Evolutionary conservation across 2,329 filamentous ascomycete species (phyloP).

Genomic region (Fusarium solani-melongenae): DNA sequence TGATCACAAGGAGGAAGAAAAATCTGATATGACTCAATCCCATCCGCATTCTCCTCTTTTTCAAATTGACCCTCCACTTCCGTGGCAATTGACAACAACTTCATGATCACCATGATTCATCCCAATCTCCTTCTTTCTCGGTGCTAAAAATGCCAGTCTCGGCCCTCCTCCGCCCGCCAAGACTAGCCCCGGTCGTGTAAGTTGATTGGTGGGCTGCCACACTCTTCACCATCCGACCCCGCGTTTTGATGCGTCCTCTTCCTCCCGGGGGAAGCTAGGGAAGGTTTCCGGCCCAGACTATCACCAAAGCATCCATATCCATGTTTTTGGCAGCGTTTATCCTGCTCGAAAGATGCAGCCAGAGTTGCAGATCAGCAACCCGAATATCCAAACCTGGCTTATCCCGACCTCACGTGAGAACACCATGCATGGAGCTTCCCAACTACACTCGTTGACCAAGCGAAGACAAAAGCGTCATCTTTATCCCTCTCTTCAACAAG

Average conservation of each 20-base stretch:
- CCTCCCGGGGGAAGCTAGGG: conserved; percentile 8
- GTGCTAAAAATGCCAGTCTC: not conserved
- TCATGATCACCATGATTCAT: not conserved
- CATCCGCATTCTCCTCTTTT: not conserved
- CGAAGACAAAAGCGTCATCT: not conserved
- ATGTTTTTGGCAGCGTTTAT: conserved; percentile 11
- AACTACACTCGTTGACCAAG: not conserved
- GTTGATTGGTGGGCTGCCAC: conserved; percentile 41
- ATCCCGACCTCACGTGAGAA: conserved; percentile 9
- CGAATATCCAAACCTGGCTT: conserved; percentile 10
- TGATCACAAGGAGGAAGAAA: not conserved
- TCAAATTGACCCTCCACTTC: not conserved
- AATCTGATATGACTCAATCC: not conserved
- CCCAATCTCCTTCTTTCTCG: not conserved
- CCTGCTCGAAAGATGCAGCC: conserved; percentile 9
- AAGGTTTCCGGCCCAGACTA: conserved; percentile 24
- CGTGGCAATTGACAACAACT: not conserved
- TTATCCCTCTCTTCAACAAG: not conserved
- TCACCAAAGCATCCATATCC: conserved; percentile 11
- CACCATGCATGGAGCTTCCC: not conserved
- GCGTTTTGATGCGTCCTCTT: conserved; percentile 23
- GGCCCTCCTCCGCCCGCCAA: not conserved
- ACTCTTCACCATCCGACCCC: conserved; percentile 25
- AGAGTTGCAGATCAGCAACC: conserved; percentile 19
- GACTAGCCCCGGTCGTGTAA: conserved; percentile 37